These are phyloP conservation scores for Hypomontagnella submonticulosa DNA, from an alignment of 495 filamentous ascomycete species.

Conservation along the genomic window DNA sequence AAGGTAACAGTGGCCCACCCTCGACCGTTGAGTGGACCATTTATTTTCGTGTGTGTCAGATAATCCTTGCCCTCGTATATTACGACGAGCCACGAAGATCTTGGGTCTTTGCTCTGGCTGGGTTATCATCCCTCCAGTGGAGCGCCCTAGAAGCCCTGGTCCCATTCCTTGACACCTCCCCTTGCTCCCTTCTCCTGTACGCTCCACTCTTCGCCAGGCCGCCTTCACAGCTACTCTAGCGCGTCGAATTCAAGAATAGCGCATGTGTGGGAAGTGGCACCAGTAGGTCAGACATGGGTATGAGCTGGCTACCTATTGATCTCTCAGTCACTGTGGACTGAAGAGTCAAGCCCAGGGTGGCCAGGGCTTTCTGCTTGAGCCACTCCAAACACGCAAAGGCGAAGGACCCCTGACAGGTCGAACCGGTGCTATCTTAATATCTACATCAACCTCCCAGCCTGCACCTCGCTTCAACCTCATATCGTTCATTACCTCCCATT, in stretches of 20 bases:
- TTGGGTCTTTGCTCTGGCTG: slow-evolving; percentile 42
- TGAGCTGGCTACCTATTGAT: slow-evolving; percentile 47
- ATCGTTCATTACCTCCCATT: slow-evolving; percentile 40
- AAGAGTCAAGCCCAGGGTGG: slow-evolving; percentile 42
- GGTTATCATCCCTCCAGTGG: slow-evolving; percentile 45
- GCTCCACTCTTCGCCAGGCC: slow-evolving; percentile 43
- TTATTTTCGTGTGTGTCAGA: slow-evolving; percentile 57
- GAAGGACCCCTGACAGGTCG: slow-evolving; percentile 37
- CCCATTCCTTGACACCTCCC: slow-evolving; percentile 46
- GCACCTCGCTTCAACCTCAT: slow-evolving; percentile 40
- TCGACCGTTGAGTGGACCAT: slow-evolving; percentile 48
- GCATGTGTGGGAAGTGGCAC: slow-evolving; percentile 47
- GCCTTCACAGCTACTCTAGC: slow-evolving; percentile 50
- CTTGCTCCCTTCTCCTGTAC: slow-evolving; percentile 32
- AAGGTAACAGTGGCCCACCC: slow-evolving; percentile 44
- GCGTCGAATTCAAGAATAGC: slow-evolving; percentile 51
- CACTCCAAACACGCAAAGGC: slow-evolving; percentile 46
- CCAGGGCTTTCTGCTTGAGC: slow-evolving; percentile 43
- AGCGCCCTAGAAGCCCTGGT: slow-evolving; percentile 48
- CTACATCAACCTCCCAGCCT: slow-evolving; percentile 50
- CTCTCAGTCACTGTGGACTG: slow-evolving; percentile 31
- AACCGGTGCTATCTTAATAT: slow-evolving; percentile 46
- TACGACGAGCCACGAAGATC: slow-evolving; percentile 50
- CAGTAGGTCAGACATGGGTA: slow-evolving; percentile 48
- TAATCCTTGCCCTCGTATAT: slow-evolving; percentile 52